Base-by-base conservation (phyloP, 2,329 filamentous ascomycete genomes). In the Colletotrichum eleusines region DNA sequence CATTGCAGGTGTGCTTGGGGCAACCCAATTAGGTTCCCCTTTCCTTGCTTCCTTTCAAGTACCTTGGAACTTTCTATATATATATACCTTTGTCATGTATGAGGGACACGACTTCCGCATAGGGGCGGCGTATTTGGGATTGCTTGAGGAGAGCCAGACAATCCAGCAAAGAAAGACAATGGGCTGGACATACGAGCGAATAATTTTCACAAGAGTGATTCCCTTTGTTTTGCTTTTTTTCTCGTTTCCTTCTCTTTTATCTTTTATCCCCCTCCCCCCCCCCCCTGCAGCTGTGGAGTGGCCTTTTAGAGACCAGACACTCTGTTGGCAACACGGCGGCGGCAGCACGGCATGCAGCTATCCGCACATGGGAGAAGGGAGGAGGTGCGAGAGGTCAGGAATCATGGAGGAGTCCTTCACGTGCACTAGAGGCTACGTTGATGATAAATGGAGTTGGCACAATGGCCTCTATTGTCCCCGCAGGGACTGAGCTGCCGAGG, bases 61-160 rank as follows among this genome's bases (percentile, higher is more conserved):
- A 71, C 66, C 60, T 65, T 72, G 66, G 66, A 64, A 38, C 53
- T 65, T 72, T 70, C 44, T 70, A 65, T 66, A 65, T 66, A 71
- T 70, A 72, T 72, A 72, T 44, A 44, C 60, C 69, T 72, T 72
- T 72, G 66, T 72, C 66, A 72, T 72, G 66, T 72, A 72, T 72
- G 69, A 70, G 69, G 69, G 66, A 69, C 69, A 72, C 69, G 66
- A 72, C 65, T 65, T 67, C 69, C 69, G 57, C 69, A 72, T 72
- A 59, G 42, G 69, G 66, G 65, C 66, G 69, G 69, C 69, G 69
- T 70, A 72, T 72, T 54, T 70, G 69, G 69, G 55, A 60, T 55
- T 70, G 66, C 68, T 72, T 70, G 48, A 44, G 57, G 66, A 46
- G 61, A 65, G 59, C 48, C 38, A 33, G 26, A 50, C 60, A 42